A percentile compares a stretch with the other conserved stretches of the same genome.
phyloP scores from a whole-genome alignment of 495 filamentous ascomycete species.

The Daldinia vernicosa region DNA sequence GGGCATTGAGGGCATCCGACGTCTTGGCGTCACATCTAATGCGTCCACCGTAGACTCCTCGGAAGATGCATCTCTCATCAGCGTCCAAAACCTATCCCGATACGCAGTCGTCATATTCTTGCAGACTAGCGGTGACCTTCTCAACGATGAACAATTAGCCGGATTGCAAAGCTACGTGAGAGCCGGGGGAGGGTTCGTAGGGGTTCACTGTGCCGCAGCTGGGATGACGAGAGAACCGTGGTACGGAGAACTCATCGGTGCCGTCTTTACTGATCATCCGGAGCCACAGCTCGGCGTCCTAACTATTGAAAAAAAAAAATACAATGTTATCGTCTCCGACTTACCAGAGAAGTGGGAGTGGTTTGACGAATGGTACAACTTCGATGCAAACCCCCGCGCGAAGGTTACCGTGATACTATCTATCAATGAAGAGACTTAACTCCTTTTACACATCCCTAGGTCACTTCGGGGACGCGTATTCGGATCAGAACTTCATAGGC shows the following conservation, averaged over 20 bases:
- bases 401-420: conserved; percentile 45
- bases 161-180: conserved; percentile 46
- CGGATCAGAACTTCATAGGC: conserved; percentile 46
- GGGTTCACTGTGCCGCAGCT: conserved; percentile 51
- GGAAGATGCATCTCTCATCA: conserved; percentile 49
- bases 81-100: conserved; percentile 31
- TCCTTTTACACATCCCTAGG: conserved; percentile 53
- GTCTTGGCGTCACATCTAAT: conserved; percentile 34
- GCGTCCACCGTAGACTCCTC: conserved; percentile 41
- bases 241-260: conserved; percentile 51
- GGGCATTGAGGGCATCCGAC: conserved; percentile 42
- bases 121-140: conserved; percentile 50
- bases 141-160: conserved; percentile 42
- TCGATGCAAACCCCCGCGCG: conserved; percentile 43
- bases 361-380: conserved; percentile 56
- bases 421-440: conserved; percentile 47
- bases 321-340: conserved; percentile 41
- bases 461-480: conserved; percentile 53
- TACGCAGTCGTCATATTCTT: conserved; percentile 50
- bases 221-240: conserved; percentile 44
- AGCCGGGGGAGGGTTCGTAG: conserved; percentile 49
- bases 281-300: conserved; percentile 45
- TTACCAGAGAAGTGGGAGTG: conserved; percentile 40
- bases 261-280: conserved; percentile 48
- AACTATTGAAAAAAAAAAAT: conserved; percentile 31